Conservation (phyloP, 768 basidiomycete genomes). For the Podaxis carcinomalis region DNA sequence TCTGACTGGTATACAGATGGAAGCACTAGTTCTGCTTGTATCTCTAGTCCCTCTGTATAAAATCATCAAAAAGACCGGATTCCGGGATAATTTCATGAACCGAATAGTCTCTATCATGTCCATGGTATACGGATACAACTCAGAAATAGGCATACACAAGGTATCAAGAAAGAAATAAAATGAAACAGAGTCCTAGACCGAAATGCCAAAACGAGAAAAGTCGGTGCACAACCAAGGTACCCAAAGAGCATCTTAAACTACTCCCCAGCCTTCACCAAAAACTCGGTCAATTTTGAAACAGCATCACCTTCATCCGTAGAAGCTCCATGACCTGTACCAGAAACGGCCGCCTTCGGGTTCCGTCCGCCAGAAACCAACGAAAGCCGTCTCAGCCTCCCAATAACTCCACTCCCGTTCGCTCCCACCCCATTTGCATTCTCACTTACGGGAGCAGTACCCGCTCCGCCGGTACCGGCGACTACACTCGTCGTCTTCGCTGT, state of each 20-base stretch:
- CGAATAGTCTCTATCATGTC: neutral
- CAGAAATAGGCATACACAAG: neutral
- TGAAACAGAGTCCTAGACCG: neutral
- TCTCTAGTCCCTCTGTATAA: neutral
- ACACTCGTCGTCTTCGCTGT: slow-evolving; percentile 46
- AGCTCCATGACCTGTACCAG: neutral
- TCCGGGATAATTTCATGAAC: neutral
- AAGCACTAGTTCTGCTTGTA: slow-evolving; percentile 11
- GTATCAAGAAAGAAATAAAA: neutral
- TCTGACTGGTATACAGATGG: slow-evolving; percentile 13
- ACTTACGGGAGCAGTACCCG: neutral
- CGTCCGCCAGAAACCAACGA: slow-evolving; percentile 1
- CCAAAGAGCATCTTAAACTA: neutral
- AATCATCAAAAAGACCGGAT: neutral
- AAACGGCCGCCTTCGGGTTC: neutral
- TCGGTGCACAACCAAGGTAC: neutral
- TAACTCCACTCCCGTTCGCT: neutral
- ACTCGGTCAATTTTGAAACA: neutral
- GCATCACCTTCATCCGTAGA: neutral
- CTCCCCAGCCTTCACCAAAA: neutral
- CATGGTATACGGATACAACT: neutral
- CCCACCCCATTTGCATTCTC: neutral
- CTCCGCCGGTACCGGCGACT: slow-evolving; percentile 22
- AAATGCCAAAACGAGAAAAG: neutral
- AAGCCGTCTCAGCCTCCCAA: slow-evolving; percentile 8